Evolutionary conservation across 139 green algal species (phyloP).

Genomic region (Astrephomene gubernaculifera): DNA sequence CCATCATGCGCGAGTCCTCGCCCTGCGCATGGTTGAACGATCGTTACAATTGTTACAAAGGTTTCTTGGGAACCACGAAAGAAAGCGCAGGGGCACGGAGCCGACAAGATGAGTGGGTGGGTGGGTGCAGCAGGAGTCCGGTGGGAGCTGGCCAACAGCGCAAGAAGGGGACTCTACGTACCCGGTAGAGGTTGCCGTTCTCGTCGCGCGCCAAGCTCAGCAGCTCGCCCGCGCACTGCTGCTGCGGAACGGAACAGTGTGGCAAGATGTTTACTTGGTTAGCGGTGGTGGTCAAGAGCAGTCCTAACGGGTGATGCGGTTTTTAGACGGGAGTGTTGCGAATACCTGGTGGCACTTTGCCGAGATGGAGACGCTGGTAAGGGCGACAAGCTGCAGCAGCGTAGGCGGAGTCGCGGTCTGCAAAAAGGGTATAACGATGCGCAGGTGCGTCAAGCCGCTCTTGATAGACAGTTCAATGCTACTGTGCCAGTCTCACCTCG

Average conservation of each 20-base stretch:
- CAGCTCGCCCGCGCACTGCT: slow-evolving; percentile 14
- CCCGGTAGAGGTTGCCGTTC: slow-evolving; percentile 18
- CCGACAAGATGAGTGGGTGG: not conserved
- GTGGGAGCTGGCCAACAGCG: not conserved
- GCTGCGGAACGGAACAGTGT: not conserved
- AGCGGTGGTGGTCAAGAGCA: too few relatives aligned
- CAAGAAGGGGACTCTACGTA: not conserved
- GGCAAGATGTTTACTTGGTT: too few relatives aligned
- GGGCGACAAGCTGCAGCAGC: slow-evolving; percentile 22
- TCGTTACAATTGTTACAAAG: not conserved
- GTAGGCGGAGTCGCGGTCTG: not conserved
- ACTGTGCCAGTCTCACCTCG: slow-evolving; percentile 34
- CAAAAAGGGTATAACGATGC: not conserved
- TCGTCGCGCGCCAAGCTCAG: slow-evolving; percentile 15
- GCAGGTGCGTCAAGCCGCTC: too few relatives aligned
- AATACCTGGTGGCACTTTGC: slow-evolving; percentile 20
- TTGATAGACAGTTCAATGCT: too few relatives aligned
- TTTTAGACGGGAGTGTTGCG: too few relatives aligned
- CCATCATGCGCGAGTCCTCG: slow-evolving; percentile 19
- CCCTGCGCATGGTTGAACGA: not conserved
- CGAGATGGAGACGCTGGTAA: slow-evolving; percentile 8
- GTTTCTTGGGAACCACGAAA: too few relatives aligned
- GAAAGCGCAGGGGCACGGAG: too few relatives aligned
- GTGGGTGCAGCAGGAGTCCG: not conserved
- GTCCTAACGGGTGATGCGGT: too few relatives aligned